Evolutionary conservation across 441 rosid species (phyloP), one percentile per base, ranked within the genome.

Genomic region (Populus tomentosa): DNA sequence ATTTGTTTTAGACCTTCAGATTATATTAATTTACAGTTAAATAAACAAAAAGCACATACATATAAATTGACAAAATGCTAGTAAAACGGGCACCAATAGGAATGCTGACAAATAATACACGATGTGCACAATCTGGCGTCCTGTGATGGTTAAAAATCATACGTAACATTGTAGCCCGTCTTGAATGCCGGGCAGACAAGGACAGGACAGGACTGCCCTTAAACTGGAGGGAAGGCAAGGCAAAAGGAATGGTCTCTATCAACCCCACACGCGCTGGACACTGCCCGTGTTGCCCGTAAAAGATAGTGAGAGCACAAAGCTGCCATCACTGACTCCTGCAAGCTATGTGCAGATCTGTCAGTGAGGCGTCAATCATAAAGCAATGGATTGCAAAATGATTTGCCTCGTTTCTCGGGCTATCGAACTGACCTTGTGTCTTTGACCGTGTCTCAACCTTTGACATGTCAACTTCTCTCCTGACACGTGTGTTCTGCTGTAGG

Each of bases 301-400:
- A 13, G 28, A 53, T 7, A 26, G 28, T 73, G 84, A 81, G 80
- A 78, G 83, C 84, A 85, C 86, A 84, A 81, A 81, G 70, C 83
- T 80, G 81, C 64, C 65, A 65, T 20, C 64, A 53, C 50, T 72
- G 21, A 76, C 16, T 35, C 67, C 70, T 78, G 84, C 80, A 75
- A 35, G 26, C 63, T 9, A 67, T 75, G 70, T 84, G 86, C 88
- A 80, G 40, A 20, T 2, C 77, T 80, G 86, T 83, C 87, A 85
- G 82, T 78, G 87, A 86, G 84, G 87, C 80, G 83, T 89, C 92
- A 89, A 89, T 89, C 89, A 89, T 86, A 84, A 84, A 87, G 87
- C 88, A 87, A 89, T 87, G 75, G 89, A 89, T 86, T 89, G 66
- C 90, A 35, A 85, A 84, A 87, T 87, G 84, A 87, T 88, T 87